phyloP scores from a whole-genome alignment of 2,329 filamentous ascomycete species.

The Calonectria pteridis region DNA sequence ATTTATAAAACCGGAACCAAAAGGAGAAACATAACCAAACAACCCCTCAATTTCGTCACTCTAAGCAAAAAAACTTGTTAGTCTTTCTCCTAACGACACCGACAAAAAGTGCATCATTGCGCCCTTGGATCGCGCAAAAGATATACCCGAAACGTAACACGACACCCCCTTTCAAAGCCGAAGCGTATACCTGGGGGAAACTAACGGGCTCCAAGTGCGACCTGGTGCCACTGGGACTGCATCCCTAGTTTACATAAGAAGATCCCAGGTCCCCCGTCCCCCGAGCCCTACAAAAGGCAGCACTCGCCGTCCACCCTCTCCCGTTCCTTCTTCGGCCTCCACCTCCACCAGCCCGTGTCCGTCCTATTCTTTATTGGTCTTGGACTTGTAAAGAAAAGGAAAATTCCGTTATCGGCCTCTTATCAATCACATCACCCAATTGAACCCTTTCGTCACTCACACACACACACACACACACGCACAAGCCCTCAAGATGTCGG shows the following conservation, averaged over 20 bases:
- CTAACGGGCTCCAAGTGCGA: slow-evolving; percentile 21
- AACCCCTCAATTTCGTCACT: not conserved
- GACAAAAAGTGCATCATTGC: slow-evolving; percentile 6
- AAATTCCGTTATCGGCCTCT: not conserved
- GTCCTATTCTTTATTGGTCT: slow-evolving; percentile 1
- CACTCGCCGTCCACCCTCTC: slow-evolving; percentile 10
- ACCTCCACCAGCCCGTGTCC: slow-evolving; percentile 28
- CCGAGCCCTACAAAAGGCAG: slow-evolving; percentile 24
- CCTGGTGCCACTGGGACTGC: slow-evolving; percentile 29
- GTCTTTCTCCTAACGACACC: not conserved
- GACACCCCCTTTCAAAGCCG: not conserved
- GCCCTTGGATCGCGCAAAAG: slow-evolving; percentile 42
- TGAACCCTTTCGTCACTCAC: not conserved
- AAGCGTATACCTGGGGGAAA: slow-evolving; percentile 1
- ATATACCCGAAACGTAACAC: slow-evolving; percentile 17
- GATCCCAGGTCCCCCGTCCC: slow-evolving; percentile 35
- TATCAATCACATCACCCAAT: not conserved
- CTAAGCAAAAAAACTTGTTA: not conserved
- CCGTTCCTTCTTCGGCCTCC: not conserved
- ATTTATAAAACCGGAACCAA: slow-evolving; percentile 11
- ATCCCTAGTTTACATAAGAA: slow-evolving; percentile 37
- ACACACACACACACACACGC: not conserved
- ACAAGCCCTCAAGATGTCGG: slow-evolving; percentile 33
- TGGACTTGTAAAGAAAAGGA: not conserved
- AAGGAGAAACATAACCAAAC: not conserved